phyloP scores from a whole-genome alignment of 495 filamentous ascomycete species.

The Podospora fimiseda region DNA sequence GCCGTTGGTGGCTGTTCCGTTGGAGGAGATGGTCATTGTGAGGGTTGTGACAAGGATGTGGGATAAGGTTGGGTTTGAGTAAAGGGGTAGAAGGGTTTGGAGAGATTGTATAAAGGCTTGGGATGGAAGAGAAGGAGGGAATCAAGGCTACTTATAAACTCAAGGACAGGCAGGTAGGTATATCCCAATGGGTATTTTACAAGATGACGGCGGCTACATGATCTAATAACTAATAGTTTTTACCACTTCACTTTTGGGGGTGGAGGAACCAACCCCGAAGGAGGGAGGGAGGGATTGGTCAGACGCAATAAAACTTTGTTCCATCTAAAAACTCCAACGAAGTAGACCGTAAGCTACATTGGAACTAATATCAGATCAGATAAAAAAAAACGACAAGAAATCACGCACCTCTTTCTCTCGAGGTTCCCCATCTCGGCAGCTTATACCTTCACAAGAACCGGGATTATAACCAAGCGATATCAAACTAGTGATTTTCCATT shows the following conservation, averaged over 20 bases:
- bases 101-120: constrained; percentile 5
- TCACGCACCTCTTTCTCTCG: constrained; percentile 33
- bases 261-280: too few species aligned
- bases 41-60: neutral
- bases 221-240: too few species aligned
- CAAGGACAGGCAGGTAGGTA: constrained; percentile 8
- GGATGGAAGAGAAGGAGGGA: constrained; percentile 16
- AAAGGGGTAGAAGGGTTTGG: constrained; percentile 1
- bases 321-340: constrained; percentile 2
- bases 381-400: constrained; percentile 30
- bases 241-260: too few species aligned
- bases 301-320: constrained; percentile 5
- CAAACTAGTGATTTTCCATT: too few species aligned
- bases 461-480: too few species aligned
- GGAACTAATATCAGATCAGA: constrained; percentile 18
- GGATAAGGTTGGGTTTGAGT: constrained; percentile 1
- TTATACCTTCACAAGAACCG: too few species aligned
- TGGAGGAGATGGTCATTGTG: constrained; percentile 33
- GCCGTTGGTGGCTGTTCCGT: constrained; percentile 31
- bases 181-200: too few species aligned
- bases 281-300: neutral
- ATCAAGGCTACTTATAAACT: constrained; percentile 26
- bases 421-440: constrained; percentile 1
- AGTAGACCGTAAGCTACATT: constrained; percentile 22
- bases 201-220: constrained; percentile 22